These are phyloP conservation scores for Pleodorina starrii DNA, from an alignment of 139 green algal species.

Conservation along the genomic window DNA sequence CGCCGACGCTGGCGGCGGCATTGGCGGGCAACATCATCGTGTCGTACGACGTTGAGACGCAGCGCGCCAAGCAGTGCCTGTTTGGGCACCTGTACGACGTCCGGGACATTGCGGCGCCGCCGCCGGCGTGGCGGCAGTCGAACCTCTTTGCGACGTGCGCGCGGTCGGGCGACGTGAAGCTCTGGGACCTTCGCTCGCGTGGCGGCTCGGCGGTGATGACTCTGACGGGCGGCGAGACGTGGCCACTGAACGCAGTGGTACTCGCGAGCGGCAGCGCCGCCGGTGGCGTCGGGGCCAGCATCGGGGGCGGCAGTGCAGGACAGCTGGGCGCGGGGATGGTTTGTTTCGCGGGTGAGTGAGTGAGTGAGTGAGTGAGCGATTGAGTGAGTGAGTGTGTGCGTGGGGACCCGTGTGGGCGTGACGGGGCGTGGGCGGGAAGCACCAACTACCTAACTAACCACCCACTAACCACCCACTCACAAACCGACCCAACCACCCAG, in stretches of 20 bases:
- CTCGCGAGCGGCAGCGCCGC: neutral
- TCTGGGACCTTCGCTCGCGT: neutral
- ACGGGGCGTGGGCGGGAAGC: too few species aligned
- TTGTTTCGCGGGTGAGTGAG: constrained; percentile 7
- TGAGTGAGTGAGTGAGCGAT: too few species aligned
- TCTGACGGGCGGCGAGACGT: neutral
- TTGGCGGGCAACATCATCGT: neutral
- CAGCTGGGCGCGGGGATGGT: neutral
- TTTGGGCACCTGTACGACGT: constrained; percentile 13
- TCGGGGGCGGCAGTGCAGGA: neutral
- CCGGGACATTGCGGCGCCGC: neutral
- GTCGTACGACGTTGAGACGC: constrained; percentile 18
- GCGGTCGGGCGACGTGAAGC: neutral
- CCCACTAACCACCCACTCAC: too few species aligned
- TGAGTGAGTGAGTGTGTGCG: too few species aligned
- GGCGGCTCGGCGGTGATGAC: neutral
- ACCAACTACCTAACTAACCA: too few species aligned
- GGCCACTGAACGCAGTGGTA: neutral
- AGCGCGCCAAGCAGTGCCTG: neutral
- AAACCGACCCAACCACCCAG: too few species aligned
- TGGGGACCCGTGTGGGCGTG: too few species aligned
- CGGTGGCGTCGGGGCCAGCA: neutral
- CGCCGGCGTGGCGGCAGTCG: neutral
- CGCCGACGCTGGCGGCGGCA: constrained; percentile 4
- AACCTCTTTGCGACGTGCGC: constrained; percentile 5